Evolutionary conservation across 2,329 filamentous ascomycete genomes (phyloP).

Genomic region (Xylariomycetidae sp.): DNA sequence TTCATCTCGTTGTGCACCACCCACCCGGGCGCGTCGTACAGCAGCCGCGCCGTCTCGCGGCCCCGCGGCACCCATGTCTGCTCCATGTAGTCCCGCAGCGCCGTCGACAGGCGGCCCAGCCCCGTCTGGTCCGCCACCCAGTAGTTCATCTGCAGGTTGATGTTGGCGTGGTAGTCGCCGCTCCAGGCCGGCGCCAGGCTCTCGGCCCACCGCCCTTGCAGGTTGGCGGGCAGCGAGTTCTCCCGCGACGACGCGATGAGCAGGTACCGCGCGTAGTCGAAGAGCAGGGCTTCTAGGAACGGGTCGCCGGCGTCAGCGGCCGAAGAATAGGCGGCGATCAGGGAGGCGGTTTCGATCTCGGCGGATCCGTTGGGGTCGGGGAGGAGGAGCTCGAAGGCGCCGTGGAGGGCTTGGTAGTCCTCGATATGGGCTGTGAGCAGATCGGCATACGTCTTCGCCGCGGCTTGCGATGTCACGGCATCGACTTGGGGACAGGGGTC

Average conservation of each 20-base stretch:
- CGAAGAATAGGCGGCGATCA: slow-evolving; percentile 29
- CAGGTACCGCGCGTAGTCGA: slow-evolving; percentile 49
- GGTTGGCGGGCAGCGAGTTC: slow-evolving; percentile 49
- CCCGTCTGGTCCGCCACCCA: slow-evolving; percentile 52
- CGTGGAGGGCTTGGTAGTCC: slow-evolving; percentile 36
- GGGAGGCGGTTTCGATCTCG: slow-evolving; percentile 29
- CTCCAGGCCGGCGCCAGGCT: slow-evolving; percentile 39
- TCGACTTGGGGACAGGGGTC: slow-evolving; percentile 39
- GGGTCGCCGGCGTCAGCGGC: slow-evolving; percentile 37
- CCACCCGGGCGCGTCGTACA: slow-evolving; percentile 53
- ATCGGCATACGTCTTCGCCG: slow-evolving; percentile 23
- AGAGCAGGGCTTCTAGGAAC: slow-evolving; percentile 47
- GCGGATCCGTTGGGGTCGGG: slow-evolving; percentile 39
- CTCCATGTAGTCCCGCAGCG: slow-evolving; percentile 49
- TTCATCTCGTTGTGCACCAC: slow-evolving; percentile 55
- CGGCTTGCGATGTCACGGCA: slow-evolving; percentile 26
- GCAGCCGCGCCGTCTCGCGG: slow-evolving; percentile 43
- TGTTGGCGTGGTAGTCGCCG: slow-evolving; percentile 53
- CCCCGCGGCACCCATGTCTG: slow-evolving; percentile 51
- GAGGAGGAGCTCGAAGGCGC: slow-evolving; percentile 37
- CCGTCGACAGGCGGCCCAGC: slow-evolving; percentile 37
- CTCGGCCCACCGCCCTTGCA: slow-evolving; percentile 53
- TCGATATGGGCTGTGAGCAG: slow-evolving; percentile 32
- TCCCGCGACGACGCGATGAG: slow-evolving; percentile 50
- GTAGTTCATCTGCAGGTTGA: slow-evolving; percentile 60